phyloP scores from a whole-genome alignment of 2,329 filamentous ascomycete genomes.

The Aspergillus puulaauensis region DNA sequence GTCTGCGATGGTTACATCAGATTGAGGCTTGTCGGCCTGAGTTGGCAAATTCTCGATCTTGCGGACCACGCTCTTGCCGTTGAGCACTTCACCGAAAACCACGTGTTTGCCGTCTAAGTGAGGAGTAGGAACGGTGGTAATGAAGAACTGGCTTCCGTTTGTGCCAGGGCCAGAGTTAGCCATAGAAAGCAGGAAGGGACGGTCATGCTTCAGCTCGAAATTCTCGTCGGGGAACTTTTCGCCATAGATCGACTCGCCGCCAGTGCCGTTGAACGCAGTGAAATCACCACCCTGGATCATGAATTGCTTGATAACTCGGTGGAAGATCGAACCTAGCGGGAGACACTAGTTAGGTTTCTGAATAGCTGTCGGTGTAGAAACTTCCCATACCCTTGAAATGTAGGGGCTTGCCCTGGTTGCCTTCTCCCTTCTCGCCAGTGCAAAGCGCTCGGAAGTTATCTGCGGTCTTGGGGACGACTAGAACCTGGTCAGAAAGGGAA shows the following conservation, averaged over 20 bases:
- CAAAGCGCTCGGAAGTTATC: slow-evolving; percentile 95
- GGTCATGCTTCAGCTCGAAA: slow-evolving; percentile 87
- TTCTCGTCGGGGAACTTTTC: slow-evolving; percentile 98
- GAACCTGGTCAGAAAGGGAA: slow-evolving; percentile 49
- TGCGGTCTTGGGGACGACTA: slow-evolving; percentile 86
- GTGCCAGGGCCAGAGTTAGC: slow-evolving; percentile 94
- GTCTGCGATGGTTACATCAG: slow-evolving; percentile 73
- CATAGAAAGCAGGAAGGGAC: slow-evolving; percentile 93
- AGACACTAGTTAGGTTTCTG: not conserved
- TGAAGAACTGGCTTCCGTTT: slow-evolving; percentile 97
- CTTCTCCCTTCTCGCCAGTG: slow-evolving; percentile 88
- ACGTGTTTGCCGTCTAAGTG: slow-evolving; percentile 97
- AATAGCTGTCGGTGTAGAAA: not conserved
- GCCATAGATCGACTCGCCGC: slow-evolving; percentile 95
- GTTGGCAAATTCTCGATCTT: slow-evolving; percentile 84
- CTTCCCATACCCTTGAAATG: slow-evolving; percentile 71
- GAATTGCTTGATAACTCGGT: slow-evolving; percentile 97
- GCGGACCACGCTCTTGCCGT: slow-evolving; percentile 86
- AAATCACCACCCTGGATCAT: slow-evolving; percentile 99
- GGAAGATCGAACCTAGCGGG: slow-evolving; percentile 71
- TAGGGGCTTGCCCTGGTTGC: slow-evolving; percentile 78
- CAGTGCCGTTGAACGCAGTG: slow-evolving; percentile 89
- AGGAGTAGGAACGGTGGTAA: slow-evolving; percentile 91
- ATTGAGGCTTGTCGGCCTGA: slow-evolving; percentile 72
- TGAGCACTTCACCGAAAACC: slow-evolving; percentile 91